phyloP scores from a whole-genome alignment of 768 basidiomycete species.

The Collybiopsis luxurians region DNA sequence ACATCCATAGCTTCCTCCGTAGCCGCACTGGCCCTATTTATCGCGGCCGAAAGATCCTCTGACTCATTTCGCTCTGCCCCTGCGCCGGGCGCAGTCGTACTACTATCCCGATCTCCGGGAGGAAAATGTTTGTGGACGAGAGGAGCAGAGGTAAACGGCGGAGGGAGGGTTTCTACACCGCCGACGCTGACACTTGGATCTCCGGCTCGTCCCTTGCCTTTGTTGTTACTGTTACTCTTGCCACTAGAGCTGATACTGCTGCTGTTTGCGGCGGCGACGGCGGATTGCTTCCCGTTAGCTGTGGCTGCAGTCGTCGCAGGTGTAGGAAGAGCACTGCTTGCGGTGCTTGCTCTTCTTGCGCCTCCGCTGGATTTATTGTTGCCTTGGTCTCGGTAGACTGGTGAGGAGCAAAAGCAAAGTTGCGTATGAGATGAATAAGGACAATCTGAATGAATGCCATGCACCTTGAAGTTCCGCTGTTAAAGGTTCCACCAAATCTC shows the following conservation, averaged over 20 bases:
- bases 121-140: conserved; percentile 9
- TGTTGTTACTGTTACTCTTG: too few species aligned
- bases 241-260: too few species aligned
- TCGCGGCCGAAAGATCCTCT: conserved; percentile 32
- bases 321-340: conserved; percentile 8
- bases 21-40: conserved; percentile 22
- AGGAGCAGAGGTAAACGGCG: conserved; percentile 29
- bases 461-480: conserved; percentile 64
- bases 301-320: conserved; percentile 15
- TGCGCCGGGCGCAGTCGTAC: too few species aligned
- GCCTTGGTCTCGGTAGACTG: conserved; percentile 64
- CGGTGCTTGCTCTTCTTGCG: conserved; percentile 13
- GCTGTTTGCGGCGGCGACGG: too few species aligned
- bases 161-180: conserved; percentile 18
- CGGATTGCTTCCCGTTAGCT: conserved; percentile 12
- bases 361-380: conserved; percentile 62
- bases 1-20: conserved; percentile 28
- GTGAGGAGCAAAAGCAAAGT: not conserved
- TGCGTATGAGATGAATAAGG: not conserved
- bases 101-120: conserved; percentile 6
- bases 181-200: conserved; percentile 1
- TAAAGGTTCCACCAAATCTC: conserved; percentile 62
- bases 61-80: conserved; percentile 22
- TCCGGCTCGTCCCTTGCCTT: conserved; percentile 34
- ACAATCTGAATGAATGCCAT: conserved; percentile 15